A percentile compares a stretch with the other conserved stretches of the same genome.
phyloP scores from a whole-genome alignment of 208 protist genomes.

The Sergeia podlipaevii region DNA sequence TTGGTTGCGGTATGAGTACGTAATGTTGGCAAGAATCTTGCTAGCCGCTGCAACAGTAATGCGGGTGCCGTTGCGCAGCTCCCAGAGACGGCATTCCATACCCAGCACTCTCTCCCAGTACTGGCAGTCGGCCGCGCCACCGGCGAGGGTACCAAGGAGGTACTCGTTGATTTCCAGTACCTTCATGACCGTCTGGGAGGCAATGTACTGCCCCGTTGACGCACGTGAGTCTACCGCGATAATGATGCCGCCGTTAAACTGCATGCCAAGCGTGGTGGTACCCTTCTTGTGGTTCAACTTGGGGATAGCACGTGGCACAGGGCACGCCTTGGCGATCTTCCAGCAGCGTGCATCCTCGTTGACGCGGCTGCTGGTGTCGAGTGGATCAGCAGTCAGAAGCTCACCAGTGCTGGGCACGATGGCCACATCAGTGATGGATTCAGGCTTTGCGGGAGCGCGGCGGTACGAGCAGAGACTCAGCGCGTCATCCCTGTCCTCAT shows the following conservation, averaged over 20 bases:
- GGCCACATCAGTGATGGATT: conserved; percentile 15
- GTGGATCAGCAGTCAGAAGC: conserved; percentile 66
- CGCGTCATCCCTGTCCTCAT: conserved; percentile 16
- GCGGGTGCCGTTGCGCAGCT: conserved; percentile 94
- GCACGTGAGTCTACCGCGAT: conserved; percentile 99
- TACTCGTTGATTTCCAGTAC: conserved; percentile 99
- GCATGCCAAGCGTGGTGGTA: conserved; percentile 99
- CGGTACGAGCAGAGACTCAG: conserved; percentile 26
- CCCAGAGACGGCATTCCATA: conserved; percentile 92
- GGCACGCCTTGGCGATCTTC: conserved; percentile 67
- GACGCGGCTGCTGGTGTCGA: conserved; percentile 62
- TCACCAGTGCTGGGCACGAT: conserved; percentile 47
- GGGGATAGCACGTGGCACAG: conserved; percentile 82
- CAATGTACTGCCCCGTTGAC: conserved; percentile 98
- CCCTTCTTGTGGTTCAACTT: conserved; percentile 92
- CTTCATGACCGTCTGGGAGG: conserved; percentile 99
- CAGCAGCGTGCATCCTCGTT: conserved; percentile 61
- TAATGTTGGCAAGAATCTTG: conserved; percentile 99
- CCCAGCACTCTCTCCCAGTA: conserved; percentile 99
- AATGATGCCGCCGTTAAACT: conserved; percentile 97
- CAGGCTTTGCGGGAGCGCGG: conserved; percentile 2
- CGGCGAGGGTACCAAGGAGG: conserved; percentile 99
- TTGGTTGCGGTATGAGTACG: conserved; percentile 98
- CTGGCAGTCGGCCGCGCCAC: conserved; percentile 99
- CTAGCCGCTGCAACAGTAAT: conserved; percentile 99